Percentiles rank a stretch among this genome's conserved stretches.
Conservation (phyloP, 2,329 filamentous ascomycete species). For the Colletotrichum somersetense region DNA sequence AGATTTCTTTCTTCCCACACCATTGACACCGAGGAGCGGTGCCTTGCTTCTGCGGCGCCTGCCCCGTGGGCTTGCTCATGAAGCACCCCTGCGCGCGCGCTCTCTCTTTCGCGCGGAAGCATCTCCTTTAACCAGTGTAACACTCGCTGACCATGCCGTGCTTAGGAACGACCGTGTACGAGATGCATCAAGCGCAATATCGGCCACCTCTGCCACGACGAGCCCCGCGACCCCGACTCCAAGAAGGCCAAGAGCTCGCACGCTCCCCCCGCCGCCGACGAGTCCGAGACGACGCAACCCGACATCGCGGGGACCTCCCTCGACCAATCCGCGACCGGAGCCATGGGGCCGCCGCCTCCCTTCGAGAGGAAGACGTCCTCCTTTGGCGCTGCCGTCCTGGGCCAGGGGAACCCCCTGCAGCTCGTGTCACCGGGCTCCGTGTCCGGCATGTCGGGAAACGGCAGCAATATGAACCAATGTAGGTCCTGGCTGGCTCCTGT, state of each 20-base stretch:
- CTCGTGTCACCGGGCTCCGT: conserved; percentile 79
- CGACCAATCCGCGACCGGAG: conserved; percentile 61
- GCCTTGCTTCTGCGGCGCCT: conserved; percentile 36
- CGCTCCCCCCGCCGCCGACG: conserved; percentile 69
- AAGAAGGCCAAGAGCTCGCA: conserved; percentile 82
- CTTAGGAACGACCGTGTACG: conserved; percentile 92
- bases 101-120: neutral
- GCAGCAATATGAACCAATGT: conserved; percentile 80
- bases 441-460: conserved; percentile 67
- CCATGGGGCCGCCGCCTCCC: conserved; percentile 66
- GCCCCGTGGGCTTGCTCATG: conserved; percentile 36
- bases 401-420: conserved; percentile 69
- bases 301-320: conserved; percentile 66
- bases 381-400: conserved; percentile 52
- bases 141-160: conserved; percentile 49
- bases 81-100: neutral
- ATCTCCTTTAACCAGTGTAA: conserved; percentile 43
- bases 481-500: conserved; percentile 58
- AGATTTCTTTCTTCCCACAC: conserved; percentile 42
- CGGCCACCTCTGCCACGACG: conserved; percentile 97
- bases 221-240: conserved; percentile 85
- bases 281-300: conserved; percentile 67
- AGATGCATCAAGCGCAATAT: conserved; percentile 99
- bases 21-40: neutral
- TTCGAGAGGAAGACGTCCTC: conserved; percentile 50